These are phyloP conservation scores for Orbilia oligospora DNA, from an alignment of 2,329 filamentous ascomycete species.

Conservation along the genomic window DNA sequence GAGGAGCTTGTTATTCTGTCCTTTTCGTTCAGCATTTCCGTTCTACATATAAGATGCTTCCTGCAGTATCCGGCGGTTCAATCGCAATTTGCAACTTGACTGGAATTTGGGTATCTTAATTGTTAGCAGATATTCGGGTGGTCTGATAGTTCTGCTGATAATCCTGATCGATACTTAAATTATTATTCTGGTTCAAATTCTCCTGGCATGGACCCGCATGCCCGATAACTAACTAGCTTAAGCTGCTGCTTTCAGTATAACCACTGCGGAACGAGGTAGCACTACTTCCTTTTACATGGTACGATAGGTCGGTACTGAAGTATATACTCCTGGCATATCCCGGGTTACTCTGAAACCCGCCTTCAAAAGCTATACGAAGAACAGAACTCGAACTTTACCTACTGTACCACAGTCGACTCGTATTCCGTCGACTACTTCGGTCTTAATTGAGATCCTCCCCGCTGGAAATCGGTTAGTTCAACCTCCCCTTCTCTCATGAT, in stretches of 20 bases:
- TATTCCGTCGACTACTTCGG: slow-evolving; percentile 29
- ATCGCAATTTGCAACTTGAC: background rate
- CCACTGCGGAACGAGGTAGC: too few relatives aligned
- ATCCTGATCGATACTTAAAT: too few relatives aligned
- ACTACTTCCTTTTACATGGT: too few relatives aligned
- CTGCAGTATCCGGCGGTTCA: background rate
- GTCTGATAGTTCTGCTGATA: slow-evolving; percentile 37
- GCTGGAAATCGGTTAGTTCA: slow-evolving; percentile 38
- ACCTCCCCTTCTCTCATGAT: background rate
- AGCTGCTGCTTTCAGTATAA: too few relatives aligned
- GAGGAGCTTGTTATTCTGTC: slow-evolving; percentile 13
- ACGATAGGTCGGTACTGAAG: too few relatives aligned
- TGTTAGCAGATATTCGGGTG: slow-evolving; percentile 14
- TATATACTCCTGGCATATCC: slow-evolving; percentile 4
- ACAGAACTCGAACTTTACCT: too few relatives aligned
- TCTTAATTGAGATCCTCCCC: too few relatives aligned
- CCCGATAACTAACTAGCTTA: slow-evolving; percentile 8
- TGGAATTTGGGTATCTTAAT: background rate
- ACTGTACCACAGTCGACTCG: too few relatives aligned
- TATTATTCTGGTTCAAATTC: background rate
- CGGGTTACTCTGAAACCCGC: slow-evolving; percentile 43
- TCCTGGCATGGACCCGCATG: slow-evolving; percentile 41
- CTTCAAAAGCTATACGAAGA: slow-evolving; percentile 1
- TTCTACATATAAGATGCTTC: slow-evolving; percentile 17
- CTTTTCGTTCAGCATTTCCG: background rate